Evolutionary conservation across 2,329 filamentous ascomycete species (phyloP).

Genomic region (Colletotrichum sp.): DNA sequence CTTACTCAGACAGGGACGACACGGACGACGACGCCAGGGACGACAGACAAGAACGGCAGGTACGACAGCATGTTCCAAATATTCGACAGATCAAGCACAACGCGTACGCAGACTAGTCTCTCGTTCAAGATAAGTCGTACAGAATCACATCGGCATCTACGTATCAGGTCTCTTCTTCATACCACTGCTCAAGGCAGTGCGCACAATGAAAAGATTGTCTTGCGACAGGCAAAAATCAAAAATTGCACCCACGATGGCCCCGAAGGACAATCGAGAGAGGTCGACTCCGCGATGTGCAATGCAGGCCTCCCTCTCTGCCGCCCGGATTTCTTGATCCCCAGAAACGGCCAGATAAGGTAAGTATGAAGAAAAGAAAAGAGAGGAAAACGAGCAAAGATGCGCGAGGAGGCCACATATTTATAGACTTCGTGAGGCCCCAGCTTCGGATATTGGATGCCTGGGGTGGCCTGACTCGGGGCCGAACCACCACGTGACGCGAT

Average conservation of each 20-base stretch:
- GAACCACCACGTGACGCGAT: neutral
- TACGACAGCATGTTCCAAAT: too few relatives aligned
- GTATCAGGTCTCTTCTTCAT: conserved; percentile 42
- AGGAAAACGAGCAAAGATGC: neutral
- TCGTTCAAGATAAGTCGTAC: fast-evolving
- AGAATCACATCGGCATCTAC: fast-evolving
- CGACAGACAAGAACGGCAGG: too few relatives aligned
- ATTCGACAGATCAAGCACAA: too few relatives aligned
- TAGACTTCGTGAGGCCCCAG: neutral
- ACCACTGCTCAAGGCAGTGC: conserved; percentile 38
- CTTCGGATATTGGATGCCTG: neutral
- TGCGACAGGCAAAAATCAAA: conserved; percentile 30
- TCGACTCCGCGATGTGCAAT: conserved; percentile 49
- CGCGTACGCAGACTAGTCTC: too few relatives aligned
- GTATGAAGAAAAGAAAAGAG: conserved; percentile 43
- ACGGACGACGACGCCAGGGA: too few relatives aligned
- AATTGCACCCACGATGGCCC: conserved; percentile 20
- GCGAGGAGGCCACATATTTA: neutral
- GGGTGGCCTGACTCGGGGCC: neutral
- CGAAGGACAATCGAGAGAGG: conserved; percentile 22
- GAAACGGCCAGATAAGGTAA: conserved; percentile 50
- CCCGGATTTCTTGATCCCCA: conserved; percentile 47
- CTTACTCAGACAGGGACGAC: neutral
- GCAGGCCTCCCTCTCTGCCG: conserved; percentile 51
- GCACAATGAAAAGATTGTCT: conserved; percentile 47